Percentiles rank a stretch among this genome's conserved stretches.
These are phyloP conservation scores for Auricularia auricula-judae DNA, from an alignment of 768 basidiomycete genomes.

Conservation along the genomic window DNA sequence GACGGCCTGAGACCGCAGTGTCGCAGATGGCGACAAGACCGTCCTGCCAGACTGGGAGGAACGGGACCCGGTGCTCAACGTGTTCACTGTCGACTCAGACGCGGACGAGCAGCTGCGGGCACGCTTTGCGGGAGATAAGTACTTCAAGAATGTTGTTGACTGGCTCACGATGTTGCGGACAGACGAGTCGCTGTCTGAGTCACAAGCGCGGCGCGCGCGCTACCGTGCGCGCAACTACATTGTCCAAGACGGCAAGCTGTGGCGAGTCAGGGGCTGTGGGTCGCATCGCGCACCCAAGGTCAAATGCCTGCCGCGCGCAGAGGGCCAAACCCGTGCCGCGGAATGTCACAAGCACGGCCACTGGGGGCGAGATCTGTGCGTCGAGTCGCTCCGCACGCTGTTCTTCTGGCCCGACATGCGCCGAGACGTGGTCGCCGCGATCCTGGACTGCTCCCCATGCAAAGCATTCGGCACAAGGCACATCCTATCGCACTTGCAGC, in stretches of 20 bases:
- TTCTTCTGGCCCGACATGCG: slow-evolving; percentile 6
- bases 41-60: slow-evolving; percentile 19
- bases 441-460: neutral
- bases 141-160: slow-evolving; percentile 11
- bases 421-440: neutral
- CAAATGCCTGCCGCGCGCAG: slow-evolving; percentile 3
- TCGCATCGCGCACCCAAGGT: neutral
- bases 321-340: neutral
- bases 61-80: slow-evolving; percentile 8
- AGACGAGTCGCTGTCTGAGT: neutral
- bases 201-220: neutral
- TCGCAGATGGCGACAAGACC: slow-evolving; percentile 12
- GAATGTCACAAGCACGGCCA: slow-evolving; percentile 3
- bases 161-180: neutral
- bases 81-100: neutral
- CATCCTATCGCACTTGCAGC: slow-evolving; percentile 4
- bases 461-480: slow-evolving; percentile 1
- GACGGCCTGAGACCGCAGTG: slow-evolving; percentile 14
- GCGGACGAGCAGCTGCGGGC: neutral
- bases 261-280: slow-evolving; percentile 10
- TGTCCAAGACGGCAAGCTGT: slow-evolving; percentile 10
- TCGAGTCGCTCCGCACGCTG: neutral
- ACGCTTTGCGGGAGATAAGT: slow-evolving; percentile 4
- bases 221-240: neutral
- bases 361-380: slow-evolving; percentile 2